phyloP scores from a whole-genome alignment of 2,329 filamentous ascomycete species.

The Colletotrichum tamarilloi region DNA sequence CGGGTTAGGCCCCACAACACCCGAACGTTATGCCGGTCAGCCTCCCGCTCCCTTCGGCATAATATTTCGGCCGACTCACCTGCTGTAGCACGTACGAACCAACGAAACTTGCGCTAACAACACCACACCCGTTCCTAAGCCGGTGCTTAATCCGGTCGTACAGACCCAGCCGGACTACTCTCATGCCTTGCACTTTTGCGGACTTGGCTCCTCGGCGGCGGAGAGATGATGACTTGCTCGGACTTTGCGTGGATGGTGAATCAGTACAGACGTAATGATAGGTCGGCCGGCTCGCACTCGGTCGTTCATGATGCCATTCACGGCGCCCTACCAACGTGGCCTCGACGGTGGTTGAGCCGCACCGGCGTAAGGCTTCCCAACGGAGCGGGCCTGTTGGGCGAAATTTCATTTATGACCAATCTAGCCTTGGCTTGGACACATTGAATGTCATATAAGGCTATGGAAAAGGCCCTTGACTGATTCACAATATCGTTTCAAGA shows the following conservation, averaged over 20 bases:
- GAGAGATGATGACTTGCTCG: not conserved
- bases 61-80: conserved; percentile 22
- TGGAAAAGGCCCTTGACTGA: not conserved
- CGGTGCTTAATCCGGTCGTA: not conserved
- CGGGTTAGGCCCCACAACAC: conserved; percentile 4
- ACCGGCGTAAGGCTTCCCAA: not conserved
- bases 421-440: not conserved
- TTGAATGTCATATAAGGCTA: not conserved
- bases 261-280: not conserved
- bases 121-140: too few species aligned
- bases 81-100: not conserved
- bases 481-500: not conserved
- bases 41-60: conserved; percentile 10
- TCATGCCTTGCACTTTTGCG: not conserved
- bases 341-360: not conserved
- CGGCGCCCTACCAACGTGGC: not conserved
- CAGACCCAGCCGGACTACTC: not conserved
- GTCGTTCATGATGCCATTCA: not conserved
- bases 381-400: not conserved
- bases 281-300: not conserved
- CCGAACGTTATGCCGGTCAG: conserved; percentile 7
- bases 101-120: too few species aligned
- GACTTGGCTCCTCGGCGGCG: not conserved
- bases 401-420: not conserved
- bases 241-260: not conserved